These are phyloP conservation scores for Rugonectria rugulosa DNA, from an alignment of 2,329 filamentous ascomycete species.

Conservation along the genomic window DNA sequence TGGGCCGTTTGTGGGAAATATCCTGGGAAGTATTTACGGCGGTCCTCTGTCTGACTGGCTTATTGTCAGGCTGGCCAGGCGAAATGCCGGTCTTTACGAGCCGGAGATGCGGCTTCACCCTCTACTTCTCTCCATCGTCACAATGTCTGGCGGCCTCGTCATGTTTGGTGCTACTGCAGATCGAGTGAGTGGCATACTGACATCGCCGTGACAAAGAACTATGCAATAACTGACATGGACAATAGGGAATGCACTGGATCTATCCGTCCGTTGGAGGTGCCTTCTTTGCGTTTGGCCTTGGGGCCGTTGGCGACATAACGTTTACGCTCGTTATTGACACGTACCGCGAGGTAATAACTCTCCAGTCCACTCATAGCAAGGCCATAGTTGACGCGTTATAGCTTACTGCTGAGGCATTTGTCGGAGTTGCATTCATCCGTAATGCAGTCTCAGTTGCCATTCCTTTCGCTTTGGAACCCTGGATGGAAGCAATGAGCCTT, in stretches of 20 bases:
- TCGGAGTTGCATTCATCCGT: conserved; percentile 43
- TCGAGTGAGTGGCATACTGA: conserved; percentile 36
- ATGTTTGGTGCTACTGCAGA: conserved; percentile 50
- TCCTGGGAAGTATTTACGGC: conserved; percentile 49
- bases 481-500: conserved; percentile 43
- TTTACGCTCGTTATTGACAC: conserved; percentile 48
- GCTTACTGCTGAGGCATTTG: conserved; percentile 40
- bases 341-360: conserved; percentile 36
- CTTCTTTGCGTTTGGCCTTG: conserved; percentile 49
- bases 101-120: conserved; percentile 53
- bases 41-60: conserved; percentile 49
- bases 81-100: conserved; percentile 52
- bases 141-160: conserved; percentile 46
- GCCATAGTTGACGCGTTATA: no score
- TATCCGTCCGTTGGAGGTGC: conserved; percentile 47
- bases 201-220: accelerated
- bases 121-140: conserved; percentile 39
- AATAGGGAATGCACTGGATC: conserved; percentile 53
- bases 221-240: background rate
- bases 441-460: conserved; percentile 41
- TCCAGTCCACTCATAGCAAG: background rate
- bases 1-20: conserved; percentile 46
- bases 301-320: conserved; percentile 46
- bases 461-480: conserved; percentile 40
- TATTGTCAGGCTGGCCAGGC: conserved; percentile 46